Base-by-base conservation (phyloP, 1,284 basidiomycete genomes). In the Irpex lacteus region DNA sequence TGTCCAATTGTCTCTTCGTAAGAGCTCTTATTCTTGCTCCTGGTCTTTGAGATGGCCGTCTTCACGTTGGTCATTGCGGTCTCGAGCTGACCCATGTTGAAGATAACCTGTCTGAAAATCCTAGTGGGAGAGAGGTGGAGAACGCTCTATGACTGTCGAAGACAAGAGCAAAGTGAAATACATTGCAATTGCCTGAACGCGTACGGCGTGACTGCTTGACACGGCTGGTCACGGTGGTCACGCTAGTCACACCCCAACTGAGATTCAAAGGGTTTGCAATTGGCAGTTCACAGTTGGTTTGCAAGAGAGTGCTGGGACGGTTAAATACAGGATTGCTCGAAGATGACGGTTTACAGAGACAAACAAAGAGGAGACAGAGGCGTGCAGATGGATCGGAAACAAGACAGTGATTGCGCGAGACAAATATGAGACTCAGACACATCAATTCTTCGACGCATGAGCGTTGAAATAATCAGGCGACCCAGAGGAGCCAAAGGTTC, bases 1-100 rank as follows among this genome's bases (percentile, higher is more conserved):
- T 70, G 69, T 0, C 61, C 67, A 0, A 70, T 57, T 3, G 62
- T 66, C 21, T 70, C 47, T 6, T 66, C 53, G 3, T 52, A 49
- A 13, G 38, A 52, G 32, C 18, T 60, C 62, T 59, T 69, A 8
- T 65, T 63, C 55, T 70, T 70, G 9, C 18, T 47, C n/a, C 66
- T 66, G 18, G 62, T 62, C 57, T 69, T 71, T 8, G 66, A 58
- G 2, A 69, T 53, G 3, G 60, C 60, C 5, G 32, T 59, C 44
- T 63, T 67, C 32, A 71, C 15, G 1, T 49, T n/a, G 5, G 4
- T 7, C 3, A 63, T 9, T 4, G 62, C 49, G 15, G 50, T 52
- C 9, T 63, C 58, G 1, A 63, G 37, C 36, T 49, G 38, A 5
- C 37, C 50, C 62, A 63, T 63, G 15, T 9, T 53, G 47, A 8